Evolutionary conservation across 129 eudicot genomes (phyloP), one percentile per base, ranked within the genome.

Genomic region (Dittrichia graveolens): DNA sequence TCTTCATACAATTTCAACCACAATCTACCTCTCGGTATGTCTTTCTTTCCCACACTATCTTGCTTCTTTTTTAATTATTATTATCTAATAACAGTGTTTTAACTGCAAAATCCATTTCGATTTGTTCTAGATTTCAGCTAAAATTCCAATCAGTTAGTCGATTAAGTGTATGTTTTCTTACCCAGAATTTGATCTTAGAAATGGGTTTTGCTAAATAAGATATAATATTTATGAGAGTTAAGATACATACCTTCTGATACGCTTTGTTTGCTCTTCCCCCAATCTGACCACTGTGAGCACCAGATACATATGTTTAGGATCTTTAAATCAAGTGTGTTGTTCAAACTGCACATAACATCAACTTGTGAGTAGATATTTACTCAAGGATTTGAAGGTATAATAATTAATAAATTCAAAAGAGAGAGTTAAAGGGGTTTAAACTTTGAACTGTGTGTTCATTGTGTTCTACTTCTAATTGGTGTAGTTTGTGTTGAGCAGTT

Each of bases 71-170:
- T 16, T 50, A 37, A 55, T n/a, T n/a, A n/a, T n/a, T n/a, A n/a
- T n/a, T n/a, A n/a, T n/a, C n/a, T n/a, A n/a, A n/a, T n/a, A n/a
- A n/a, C n/a, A n/a, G n/a, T n/a, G n/a, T n/a, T n/a, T 24, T 24
- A 24, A 24, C 31, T 24, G 31, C 31, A 24, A 24, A 24, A 24
- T 24, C 15, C 14, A 39, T 24, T 11, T 40, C 16, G n/a, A 11
- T 53, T 19, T 69, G 50, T 52, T 65, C 50, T 52, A 63, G 72
- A 74, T 63, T 72, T 50, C 43, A 40, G 9, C 19, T 40, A 49
- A 8, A 10, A 65, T 75, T 75, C 24, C 72, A 9, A 43, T 14
- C n/a, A 2, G 58, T 56, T 53, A 14, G 53, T 65, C 58, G 38
- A n/a, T n/a, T n/a, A n/a, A 47, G 71, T 39, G 7, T 5, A 48